These are phyloP conservation scores for Camelina hispida DNA, from an alignment of 345 rosid genomes.

Conservation along the genomic window DNA sequence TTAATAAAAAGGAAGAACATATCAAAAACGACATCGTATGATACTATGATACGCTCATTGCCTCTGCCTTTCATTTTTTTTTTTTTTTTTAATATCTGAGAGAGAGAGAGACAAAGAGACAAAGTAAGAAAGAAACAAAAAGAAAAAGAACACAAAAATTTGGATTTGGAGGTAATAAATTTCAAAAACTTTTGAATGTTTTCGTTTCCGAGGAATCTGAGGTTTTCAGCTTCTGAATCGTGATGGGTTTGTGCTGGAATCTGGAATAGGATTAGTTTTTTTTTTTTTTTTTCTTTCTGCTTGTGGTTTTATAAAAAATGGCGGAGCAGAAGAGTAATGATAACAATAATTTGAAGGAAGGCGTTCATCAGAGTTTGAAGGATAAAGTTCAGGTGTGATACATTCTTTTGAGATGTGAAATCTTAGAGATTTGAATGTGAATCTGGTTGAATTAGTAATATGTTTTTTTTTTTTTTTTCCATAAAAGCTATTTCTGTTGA, in stretches of 20 bases:
- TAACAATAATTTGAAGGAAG: conserved; percentile 38
- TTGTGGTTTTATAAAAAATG: conserved; percentile 48
- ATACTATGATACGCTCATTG: too few relatives aligned
- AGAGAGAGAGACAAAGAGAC: conserved; percentile 5
- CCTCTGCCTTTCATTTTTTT: conserved; percentile 33
- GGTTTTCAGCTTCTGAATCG: conserved; percentile 12
- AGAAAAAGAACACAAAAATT: neutral
- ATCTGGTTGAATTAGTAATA: too few relatives aligned
- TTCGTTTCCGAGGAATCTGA: conserved; percentile 37
- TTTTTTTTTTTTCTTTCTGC: too few relatives aligned
- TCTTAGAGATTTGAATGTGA: conserved; percentile 14
- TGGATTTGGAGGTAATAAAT: conserved; percentile 44
- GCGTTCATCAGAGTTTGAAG: conserved; percentile 42
- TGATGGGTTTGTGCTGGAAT: conserved; percentile 17
- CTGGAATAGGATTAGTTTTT: conserved; percentile 5
- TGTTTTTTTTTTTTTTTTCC: neutral
- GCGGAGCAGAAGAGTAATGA: conserved; percentile 63
- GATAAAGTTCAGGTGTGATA: conserved; percentile 43
- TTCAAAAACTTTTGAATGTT: conserved; percentile 33
- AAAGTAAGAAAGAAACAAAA: too few relatives aligned
- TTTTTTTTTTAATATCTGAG: too few relatives aligned
- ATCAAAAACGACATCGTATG: conserved; percentile 46
- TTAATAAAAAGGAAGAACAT: neutral
- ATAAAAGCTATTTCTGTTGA: neutral
- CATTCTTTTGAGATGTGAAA: neutral